A percentile compares a stretch with the other conserved stretches of the same genome.
Evolutionary conservation across 2,329 filamentous ascomycete genomes (phyloP).

Genomic region (Epichloe sibirici): DNA sequence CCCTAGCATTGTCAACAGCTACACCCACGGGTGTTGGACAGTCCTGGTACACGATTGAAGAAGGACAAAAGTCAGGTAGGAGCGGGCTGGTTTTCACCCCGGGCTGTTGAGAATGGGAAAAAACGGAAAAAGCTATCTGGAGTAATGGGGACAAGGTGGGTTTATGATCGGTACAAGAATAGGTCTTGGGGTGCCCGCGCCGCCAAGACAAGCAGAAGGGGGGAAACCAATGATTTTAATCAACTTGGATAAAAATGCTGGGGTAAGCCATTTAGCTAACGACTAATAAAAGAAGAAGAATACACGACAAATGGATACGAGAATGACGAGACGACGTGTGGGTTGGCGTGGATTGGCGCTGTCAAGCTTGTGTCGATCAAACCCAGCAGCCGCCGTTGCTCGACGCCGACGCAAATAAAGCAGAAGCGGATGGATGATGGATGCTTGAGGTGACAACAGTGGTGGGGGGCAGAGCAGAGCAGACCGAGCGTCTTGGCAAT

Average conservation of each 20-base stretch:
- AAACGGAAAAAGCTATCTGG: not conserved
- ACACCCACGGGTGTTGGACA: not conserved
- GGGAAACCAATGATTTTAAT: not conserved
- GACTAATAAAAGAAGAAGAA: not conserved
- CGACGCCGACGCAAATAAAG: not conserved
- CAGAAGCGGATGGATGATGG: not conserved
- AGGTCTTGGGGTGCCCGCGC: not conserved
- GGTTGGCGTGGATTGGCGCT: not conserved
- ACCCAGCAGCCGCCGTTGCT: not conserved
- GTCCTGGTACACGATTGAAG: not conserved
- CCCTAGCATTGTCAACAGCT: not conserved
- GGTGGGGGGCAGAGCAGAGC: not conserved
- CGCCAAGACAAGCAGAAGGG: not conserved
- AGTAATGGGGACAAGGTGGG: not conserved
- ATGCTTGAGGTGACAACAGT: not conserved
- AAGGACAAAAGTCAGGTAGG: not conserved
- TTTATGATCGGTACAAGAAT: not conserved
- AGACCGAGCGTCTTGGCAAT: not conserved
- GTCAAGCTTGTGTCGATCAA: not conserved
- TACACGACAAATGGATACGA: not conserved
- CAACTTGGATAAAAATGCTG: not conserved
- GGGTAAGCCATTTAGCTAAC: not conserved
- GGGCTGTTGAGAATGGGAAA: not conserved
- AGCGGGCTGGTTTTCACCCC: not conserved
- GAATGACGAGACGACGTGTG: not conserved